Evolutionary conservation across 176 grass and related monocot genomes (phyloP).

Genomic region (Neostapfia colusana): DNA sequence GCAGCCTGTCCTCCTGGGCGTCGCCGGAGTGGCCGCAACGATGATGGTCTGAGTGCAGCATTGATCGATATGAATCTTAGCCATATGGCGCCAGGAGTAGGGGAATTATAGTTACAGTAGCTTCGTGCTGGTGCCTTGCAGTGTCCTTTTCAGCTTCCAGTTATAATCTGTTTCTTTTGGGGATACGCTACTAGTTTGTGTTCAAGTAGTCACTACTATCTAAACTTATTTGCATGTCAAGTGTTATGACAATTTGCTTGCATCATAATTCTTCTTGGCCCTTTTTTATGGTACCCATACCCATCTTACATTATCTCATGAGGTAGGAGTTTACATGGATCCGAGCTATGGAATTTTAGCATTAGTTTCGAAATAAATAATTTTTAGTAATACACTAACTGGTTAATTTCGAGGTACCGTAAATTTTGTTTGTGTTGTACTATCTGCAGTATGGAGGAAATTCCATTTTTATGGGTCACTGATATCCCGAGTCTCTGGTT

Average conservation of each 20-base stretch:
- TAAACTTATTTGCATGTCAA: background rate
- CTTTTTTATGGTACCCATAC: too few relatives aligned
- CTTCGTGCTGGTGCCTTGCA: background rate
- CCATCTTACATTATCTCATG: too few relatives aligned
- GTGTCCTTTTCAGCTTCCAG: background rate
- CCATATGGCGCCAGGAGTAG: background rate
- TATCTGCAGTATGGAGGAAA: background rate
- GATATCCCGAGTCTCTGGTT: background rate
- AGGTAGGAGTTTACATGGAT: too few relatives aligned
- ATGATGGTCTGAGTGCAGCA: background rate
- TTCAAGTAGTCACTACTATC: background rate
- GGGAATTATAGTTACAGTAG: background rate
- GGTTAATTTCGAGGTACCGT: too few relatives aligned
- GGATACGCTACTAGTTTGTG: background rate
- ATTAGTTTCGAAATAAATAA: too few relatives aligned
- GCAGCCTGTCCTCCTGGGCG: constrained; percentile 1
- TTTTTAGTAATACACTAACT: too few relatives aligned
- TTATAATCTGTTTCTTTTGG: background rate
- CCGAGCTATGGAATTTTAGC: too few relatives aligned
- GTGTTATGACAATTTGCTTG: background rate
- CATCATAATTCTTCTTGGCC: background rate
- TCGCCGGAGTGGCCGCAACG: background rate
- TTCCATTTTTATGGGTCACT: background rate
- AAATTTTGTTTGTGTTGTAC: background rate
- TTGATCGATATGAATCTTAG: background rate